phyloP scores from a whole-genome alignment of 495 filamentous ascomycete genomes.

The Annulohypoxylon stygium region DNA sequence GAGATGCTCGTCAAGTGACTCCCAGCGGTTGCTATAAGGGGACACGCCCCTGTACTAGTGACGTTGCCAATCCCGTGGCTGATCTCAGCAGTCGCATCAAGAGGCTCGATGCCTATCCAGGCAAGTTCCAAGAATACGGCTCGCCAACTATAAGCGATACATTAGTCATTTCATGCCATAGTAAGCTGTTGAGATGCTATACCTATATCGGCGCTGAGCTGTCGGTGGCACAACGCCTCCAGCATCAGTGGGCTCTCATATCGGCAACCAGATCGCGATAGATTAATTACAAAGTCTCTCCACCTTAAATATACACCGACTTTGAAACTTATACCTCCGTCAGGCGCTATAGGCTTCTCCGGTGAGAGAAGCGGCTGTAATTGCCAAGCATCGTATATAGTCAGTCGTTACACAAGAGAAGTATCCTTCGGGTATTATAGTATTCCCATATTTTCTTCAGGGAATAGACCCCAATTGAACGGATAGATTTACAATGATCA shows the following conservation, averaged over 20 bases:
- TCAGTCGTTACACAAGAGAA: slow-evolving; percentile 10
- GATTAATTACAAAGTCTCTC: not conserved
- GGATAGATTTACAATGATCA: slow-evolving; percentile 4
- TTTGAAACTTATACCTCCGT: slow-evolving; percentile 21
- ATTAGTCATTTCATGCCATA: slow-evolving; percentile 19
- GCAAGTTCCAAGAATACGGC: not conserved
- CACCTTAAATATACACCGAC: slow-evolving; percentile 7
- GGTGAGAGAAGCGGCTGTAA: not conserved
- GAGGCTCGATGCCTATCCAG: not conserved
- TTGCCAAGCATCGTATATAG: slow-evolving; percentile 22
- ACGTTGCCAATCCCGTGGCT: slow-evolving; percentile 19
- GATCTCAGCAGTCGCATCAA: slow-evolving; percentile 29
- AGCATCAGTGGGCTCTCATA: slow-evolving; percentile 4
- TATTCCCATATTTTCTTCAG: slow-evolving; percentile 33
- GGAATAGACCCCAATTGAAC: not conserved
- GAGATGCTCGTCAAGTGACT: slow-evolving; percentile 3
- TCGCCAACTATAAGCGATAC: not conserved
- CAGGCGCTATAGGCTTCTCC: slow-evolving; percentile 5
- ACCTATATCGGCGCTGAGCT: not conserved
- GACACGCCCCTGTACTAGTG: not conserved
- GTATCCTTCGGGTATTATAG: slow-evolving; percentile 38
- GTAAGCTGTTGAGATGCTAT: slow-evolving; percentile 20
- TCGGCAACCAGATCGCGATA: slow-evolving; percentile 23
- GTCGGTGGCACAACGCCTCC: slow-evolving; percentile 36
- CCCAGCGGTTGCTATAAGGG: not conserved